Base-by-base conservation (phyloP, 305 asterid genomes). In the Fraxinus latifolia region DNA sequence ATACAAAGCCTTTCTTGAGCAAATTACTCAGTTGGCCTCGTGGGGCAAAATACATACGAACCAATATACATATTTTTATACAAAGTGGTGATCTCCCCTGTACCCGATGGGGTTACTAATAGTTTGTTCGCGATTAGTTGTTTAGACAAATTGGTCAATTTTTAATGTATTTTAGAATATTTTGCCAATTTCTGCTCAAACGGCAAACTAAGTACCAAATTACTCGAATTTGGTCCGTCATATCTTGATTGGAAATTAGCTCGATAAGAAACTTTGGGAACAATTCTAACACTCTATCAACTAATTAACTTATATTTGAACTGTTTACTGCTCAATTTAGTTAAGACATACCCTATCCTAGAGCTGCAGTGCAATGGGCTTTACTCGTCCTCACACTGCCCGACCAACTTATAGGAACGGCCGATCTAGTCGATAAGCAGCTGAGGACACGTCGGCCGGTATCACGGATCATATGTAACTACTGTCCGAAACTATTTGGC, bases 151-250 rank as follows among this genome's bases (percentile, higher is more conserved):
- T 39, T 0, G 7, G 47, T 39, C 47, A 39, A 39, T 37, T 37
- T 37, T 37, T 37, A 37, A 37, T 37, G 44, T 7, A 8, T 37
- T 36, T 37, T 37, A 37, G 44, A 37, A 7, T 37, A 37, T 37
- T 37, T 37, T 37, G 44, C 44, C 44, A 37, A 37, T 37, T 37
- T 37, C 44, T 7, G 44, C 12, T 37, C 44, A 37, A 37, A 37
- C 12, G 12, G 8, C 12, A 37, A 36, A 36, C 42, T 1, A 36
- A 36, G 42, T 36, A 36, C 12, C 44, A 37, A 37, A 85, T 44
- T 80, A 86, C 87, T 81, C 86, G 90, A 89, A 90, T 91, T 84
- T 89, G 89, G 87, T 90, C 44, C 7, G 21, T 34, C 42, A 33
- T 14, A 15, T 15, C 11, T 4, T 72, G 17, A 72, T 1, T 29